Evolutionary conservation across 2,329 filamentous ascomycete genomes (phyloP).

Genomic region (Xylariaceae sp.): DNA sequence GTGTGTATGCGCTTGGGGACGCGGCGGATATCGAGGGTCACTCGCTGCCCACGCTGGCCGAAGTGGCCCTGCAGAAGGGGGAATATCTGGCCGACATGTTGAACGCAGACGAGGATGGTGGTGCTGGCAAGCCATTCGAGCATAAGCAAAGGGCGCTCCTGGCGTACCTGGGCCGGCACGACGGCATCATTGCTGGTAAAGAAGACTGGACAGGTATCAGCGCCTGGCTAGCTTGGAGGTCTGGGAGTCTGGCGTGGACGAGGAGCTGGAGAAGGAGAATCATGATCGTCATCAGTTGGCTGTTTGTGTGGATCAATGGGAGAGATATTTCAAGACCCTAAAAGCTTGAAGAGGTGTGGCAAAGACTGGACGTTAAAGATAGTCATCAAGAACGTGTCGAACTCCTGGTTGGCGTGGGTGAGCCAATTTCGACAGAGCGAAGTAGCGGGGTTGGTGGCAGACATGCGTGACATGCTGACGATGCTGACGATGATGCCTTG

Average conservation of each 20-base stretch:
- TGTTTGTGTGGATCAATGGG: slow-evolving; percentile 23
- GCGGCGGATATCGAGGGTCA: slow-evolving; percentile 30
- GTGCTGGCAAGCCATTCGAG: slow-evolving; percentile 20
- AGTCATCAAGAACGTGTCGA: too few species aligned
- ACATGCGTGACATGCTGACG: too few species aligned
- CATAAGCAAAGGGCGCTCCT: slow-evolving; percentile 30
- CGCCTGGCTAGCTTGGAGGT: slow-evolving; percentile 37
- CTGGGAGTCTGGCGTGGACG: slow-evolving; percentile 28
- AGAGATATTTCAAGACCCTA: slow-evolving; percentile 21
- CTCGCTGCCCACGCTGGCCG: slow-evolving; percentile 26
- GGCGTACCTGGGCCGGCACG: slow-evolving; percentile 32
- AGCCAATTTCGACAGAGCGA: too few species aligned
- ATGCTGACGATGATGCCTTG: too few species aligned
- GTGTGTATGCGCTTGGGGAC: slow-evolving; percentile 28
- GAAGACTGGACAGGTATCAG: slow-evolving; percentile 31
- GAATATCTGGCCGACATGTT: slow-evolving; percentile 23
- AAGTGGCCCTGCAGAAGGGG: slow-evolving; percentile 30
- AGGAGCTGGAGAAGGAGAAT: slow-evolving; percentile 24
- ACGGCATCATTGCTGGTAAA: slow-evolving; percentile 32
- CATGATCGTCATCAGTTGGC: slow-evolving; percentile 27
- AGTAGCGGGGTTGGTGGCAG: too few species aligned
- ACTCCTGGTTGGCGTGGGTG: too few species aligned
- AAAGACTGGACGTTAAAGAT: too few species aligned
- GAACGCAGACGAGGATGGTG: slow-evolving; percentile 4
- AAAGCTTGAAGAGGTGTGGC: too few species aligned